Base-by-base conservation (phyloP, 371 early-diverging fungal genomes). In the Polyrhizophydium stewartii region DNA sequence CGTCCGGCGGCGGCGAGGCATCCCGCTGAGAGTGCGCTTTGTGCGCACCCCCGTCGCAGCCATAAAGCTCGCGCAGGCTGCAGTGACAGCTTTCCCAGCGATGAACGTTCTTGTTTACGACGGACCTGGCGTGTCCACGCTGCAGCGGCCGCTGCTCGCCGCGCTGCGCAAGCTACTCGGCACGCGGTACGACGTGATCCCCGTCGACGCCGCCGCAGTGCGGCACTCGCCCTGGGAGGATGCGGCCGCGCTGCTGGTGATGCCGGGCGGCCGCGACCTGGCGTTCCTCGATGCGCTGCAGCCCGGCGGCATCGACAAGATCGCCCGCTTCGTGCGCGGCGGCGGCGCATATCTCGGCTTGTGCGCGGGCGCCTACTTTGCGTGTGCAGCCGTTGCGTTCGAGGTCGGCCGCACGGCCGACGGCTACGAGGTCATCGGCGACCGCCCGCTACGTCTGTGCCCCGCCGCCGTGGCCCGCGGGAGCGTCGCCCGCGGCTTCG, bases 351-450 rank as follows among this genome's bases (percentile, higher is more conserved):
- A 92, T 68, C 72, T 93, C 37, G 98, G 98, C 0, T 78, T 98
- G 19, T 96, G 97, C 66, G 96, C 94, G 0, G 98, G 97, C 17
- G 96, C 87, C 0, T 94, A 95, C 68, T 94, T 90, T 73, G 94
- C 82, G 1, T 77, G 84, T 22, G 66, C 63, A 0, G 60, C 69
- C 17, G 84, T 91, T 35, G 88, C 86, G 61, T 96, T 96, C 76
- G 93, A 96, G 73, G 37, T 62, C 2, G 75, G 77, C 2, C 85
- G 86, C 16, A n/a, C n/a, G n/a, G n/a, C n/a, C n/a, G 63, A 78
- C 21, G 56, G 63, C 2, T 67, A 89, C 67, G 81, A 86, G 61
- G 91, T 96, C 13, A 63, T 77, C 27, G 95, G 93, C 0, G 60
- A 77, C 7, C 77, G 94, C 37, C 86, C 86, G 37, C 72, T 97